Evolutionary conservation across 164 flowering plant genomes (phyloP), one percentile per base, ranked within the genome.

Genomic region (Vitis rupestris): DNA sequence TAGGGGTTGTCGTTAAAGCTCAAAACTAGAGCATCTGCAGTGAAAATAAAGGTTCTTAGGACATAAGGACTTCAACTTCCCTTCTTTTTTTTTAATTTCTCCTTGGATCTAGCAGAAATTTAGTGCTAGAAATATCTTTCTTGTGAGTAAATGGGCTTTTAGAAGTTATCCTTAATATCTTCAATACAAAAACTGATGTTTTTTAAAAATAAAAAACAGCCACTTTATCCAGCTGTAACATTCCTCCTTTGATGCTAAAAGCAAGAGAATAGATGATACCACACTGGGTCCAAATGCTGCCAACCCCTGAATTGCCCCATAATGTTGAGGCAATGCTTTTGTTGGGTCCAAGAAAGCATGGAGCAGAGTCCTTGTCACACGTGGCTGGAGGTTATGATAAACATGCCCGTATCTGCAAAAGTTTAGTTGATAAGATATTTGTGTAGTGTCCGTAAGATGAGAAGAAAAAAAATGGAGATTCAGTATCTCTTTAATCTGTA

Each of bases 271-370:
- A 68, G 75, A 68, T 48, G 15, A 66, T 90, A 95, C 99, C 99
- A 91, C 96, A 66, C 64, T 80, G 44, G 96, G 84, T 72, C 99
- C 98, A 69, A 93, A 81, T 50, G 94, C 91, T 66, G 87, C 83
- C 31, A 82, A 79, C 47, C 88, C 89, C 66, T 85, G 84, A 76
- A 87, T 86, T 29, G 91, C 95, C 64, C 95, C 95, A 82, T 85
- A 90, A 80, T 90, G 95, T 74, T 88, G 90, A 66, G 95, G 83
- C 79, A 86, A 58, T 49, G 91, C 74, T 66, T 81, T 84, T 23
- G 73, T 83, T 37, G 92, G 90, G 70, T 90, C 95, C 85, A 90
- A 66, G 64, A 88, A 88, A 59, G 88, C 83, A 80, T 85, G 84
- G 55, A 88, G 84, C 66, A 90, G 78, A 58, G 92, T 88, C 70